phyloP scores from a whole-genome alignment of 2,329 filamentous ascomycete species.

The Onygenales sp. region DNA sequence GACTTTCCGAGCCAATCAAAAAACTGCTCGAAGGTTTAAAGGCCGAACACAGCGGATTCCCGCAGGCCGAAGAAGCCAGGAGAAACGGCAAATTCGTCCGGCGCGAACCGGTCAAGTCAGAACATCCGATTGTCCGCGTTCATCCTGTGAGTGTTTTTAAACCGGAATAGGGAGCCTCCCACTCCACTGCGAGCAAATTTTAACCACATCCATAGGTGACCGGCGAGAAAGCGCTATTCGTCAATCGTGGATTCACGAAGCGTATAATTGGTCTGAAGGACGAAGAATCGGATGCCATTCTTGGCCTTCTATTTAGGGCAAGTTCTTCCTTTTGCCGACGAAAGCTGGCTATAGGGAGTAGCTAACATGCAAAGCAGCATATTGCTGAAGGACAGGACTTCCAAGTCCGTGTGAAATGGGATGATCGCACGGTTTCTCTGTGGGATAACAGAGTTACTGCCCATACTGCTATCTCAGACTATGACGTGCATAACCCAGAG shows the following conservation, averaged over 20 bases:
- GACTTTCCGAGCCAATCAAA: constrained; percentile 19
- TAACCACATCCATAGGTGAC: constrained; percentile 13
- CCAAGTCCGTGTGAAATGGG: constrained; percentile 23
- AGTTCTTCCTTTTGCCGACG: constrained; percentile 1
- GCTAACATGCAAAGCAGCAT: constrained; percentile 25
- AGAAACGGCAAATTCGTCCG: constrained; percentile 16
- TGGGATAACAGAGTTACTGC: constrained; percentile 26
- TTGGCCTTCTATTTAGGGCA: constrained; percentile 27
- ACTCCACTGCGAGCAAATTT: not conserved
- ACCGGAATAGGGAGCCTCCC: fast-evolving
- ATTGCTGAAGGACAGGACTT: constrained; percentile 28
- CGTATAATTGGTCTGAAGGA: constrained; percentile 36
- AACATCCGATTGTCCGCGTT: constrained; percentile 23
- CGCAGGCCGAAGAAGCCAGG: constrained; percentile 16
- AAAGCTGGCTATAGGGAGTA: not conserved
- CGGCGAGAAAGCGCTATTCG: constrained; percentile 24
- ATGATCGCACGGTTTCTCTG: constrained; percentile 23
- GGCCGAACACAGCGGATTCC: constrained; percentile 20
- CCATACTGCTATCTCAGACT: constrained; percentile 28
- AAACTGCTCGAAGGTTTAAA: constrained; percentile 20
- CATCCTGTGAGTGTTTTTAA: constrained; percentile 16
- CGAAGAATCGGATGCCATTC: constrained; percentile 31
- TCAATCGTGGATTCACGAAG: constrained; percentile 24
- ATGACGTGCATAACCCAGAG: constrained; percentile 12
- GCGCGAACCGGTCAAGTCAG: constrained; percentile 21